Base-by-base conservation (phyloP, 495 filamentous ascomycete genomes). In the Xylaria bambusicola region DNA sequence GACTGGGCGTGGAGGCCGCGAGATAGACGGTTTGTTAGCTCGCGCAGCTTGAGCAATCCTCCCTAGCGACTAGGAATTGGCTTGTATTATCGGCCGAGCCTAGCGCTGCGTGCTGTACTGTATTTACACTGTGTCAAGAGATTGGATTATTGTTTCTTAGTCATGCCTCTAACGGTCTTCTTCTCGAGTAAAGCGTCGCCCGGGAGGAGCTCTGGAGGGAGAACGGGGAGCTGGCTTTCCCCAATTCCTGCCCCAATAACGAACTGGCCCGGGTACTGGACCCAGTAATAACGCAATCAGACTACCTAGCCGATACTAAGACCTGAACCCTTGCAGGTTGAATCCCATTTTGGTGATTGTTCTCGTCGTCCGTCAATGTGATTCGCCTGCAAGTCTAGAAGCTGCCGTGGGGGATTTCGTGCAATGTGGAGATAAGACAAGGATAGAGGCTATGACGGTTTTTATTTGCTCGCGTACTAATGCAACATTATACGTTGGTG, bases 201-300 rank as follows among this genome's bases (percentile, higher is more conserved):
- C n/a, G n/a, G n/a, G n/a, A n/a, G n/a, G n/a, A n/a, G n/a, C n/a
- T n/a, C n/a, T n/a, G n/a, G 15, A 38, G 6, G 15, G 6, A 38
- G 13, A 3, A 15, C 5, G 12, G 15, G 6, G 36, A 15, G 36
- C 7, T 7, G 3, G 36, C 36, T 38, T 38, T 15, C 6, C 13
- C 13, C 36, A 13, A 38, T 15, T 38, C 36, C 13, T 13, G 36
- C 36, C 36, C 36, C 12, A 38, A 13, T 38, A 38, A 5, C 31
- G 5, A 33, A 5, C 31, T 33, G 31, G 31, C 6, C 36, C 5
- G 29, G 15, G 36, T 38, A 38, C 36, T 13, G 3, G 23, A 29
- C 44, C 44, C 29, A 38, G 53, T 62, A 60, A 52, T 67, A 65
- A 66, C 67, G 62, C 50, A 66, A 70, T 68, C 65, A 67, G 65